A percentile compares a stretch with the other conserved stretches of the same genome.
phyloP scores from a whole-genome alignment of 495 filamentous ascomycete genomes.

The Arthonia radiata region DNA sequence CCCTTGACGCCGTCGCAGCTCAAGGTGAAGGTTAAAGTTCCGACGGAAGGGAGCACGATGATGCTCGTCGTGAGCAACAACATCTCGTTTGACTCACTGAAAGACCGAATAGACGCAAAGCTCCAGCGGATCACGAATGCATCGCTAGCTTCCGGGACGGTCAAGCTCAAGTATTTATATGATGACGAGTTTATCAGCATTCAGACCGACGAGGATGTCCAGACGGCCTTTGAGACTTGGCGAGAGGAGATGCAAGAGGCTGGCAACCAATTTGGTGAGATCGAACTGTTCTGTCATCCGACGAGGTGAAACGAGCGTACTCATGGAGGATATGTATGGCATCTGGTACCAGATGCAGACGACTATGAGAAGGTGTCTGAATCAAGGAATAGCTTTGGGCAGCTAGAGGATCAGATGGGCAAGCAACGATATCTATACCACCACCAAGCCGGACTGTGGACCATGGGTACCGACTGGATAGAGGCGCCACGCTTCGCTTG shows the following conservation, averaged over 20 bases:
- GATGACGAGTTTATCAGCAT: constrained; percentile 89
- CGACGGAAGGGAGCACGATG: constrained; percentile 49
- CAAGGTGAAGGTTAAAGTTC: constrained; percentile 82
- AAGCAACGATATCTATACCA: no score
- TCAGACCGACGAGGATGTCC: constrained; percentile 81
- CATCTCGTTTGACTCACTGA: constrained; percentile 74
- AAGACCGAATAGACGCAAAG: constrained; percentile 93
- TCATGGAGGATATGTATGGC: no score
- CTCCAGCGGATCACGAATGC: constrained; percentile 57
- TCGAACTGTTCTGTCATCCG: constrained; percentile 52
- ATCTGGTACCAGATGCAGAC: no score
- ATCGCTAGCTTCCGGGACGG: constrained; percentile 49
- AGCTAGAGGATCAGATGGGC: no score
- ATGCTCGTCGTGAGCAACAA: constrained; percentile 82
- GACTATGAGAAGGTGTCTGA: no score
- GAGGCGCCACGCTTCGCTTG: no score
- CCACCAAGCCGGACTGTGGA: no score
- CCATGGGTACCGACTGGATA: no score
- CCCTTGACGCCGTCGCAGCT: constrained; percentile 42
- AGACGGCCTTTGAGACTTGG: constrained; percentile 83
- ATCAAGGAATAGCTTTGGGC: no score
- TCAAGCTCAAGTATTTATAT: constrained; percentile 72
- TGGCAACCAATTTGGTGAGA: constrained; percentile 57
- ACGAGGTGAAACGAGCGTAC: constrained; percentile 5
- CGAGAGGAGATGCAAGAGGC: constrained; percentile 42